Percentiles rank a stretch among this genome's conserved stretches.
Evolutionary conservation across 305 asterid genomes (phyloP).

Genomic region (Fraxinus angustifolia): DNA sequence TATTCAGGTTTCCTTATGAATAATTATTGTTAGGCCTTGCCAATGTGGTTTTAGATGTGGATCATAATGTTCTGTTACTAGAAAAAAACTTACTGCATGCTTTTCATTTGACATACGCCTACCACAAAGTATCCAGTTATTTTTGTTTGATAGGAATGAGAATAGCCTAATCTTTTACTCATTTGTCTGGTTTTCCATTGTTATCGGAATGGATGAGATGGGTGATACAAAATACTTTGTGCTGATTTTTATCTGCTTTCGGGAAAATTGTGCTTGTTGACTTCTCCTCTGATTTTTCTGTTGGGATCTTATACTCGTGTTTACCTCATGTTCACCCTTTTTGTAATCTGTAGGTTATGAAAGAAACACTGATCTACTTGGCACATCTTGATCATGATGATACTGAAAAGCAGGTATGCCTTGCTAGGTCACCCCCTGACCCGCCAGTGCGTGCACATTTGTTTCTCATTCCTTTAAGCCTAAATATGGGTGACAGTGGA

Average conservation of each 20-base stretch:
- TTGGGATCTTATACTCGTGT: slow-evolving; percentile 3
- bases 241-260: background rate
- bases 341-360: slow-evolving; percentile 70
- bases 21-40: background rate
- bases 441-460: background rate
- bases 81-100: background rate
- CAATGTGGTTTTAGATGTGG: background rate
- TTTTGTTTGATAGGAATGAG: background rate
- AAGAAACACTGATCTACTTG: slow-evolving; percentile 92
- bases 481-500: background rate
- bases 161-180: background rate
- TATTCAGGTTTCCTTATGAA: background rate
- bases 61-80: background rate
- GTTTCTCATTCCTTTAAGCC: background rate
- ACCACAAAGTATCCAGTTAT: background rate
- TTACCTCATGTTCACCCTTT: background rate
- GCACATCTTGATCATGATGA: slow-evolving; percentile 99
- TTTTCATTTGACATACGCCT: background rate
- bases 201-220: background rate
- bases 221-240: background rate
- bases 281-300: slow-evolving; percentile 15
- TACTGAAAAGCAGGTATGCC: slow-evolving; percentile 85
- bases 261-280: background rate
- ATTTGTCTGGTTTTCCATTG: background rate
- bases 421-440: background rate